Evolutionary conservation across 1,284 basidiomycete genomes (phyloP), one percentile per base, ranked within the genome.

Genomic region (Testicularia cyperi): DNA sequence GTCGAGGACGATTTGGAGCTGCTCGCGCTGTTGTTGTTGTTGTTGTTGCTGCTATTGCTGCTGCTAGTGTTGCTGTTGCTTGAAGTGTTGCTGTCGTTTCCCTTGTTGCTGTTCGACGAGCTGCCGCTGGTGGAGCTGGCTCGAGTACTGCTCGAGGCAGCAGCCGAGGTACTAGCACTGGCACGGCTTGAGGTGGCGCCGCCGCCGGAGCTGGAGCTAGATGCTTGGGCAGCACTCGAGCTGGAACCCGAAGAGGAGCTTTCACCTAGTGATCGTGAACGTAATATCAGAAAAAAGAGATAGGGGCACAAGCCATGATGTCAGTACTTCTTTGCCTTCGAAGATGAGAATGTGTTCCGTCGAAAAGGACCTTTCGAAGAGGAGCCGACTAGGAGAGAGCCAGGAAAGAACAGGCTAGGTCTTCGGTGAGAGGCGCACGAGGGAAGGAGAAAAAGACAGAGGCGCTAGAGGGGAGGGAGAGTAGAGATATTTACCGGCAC

Each of bases 401-500:
- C n/a, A n/a, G 12, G 2, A 16, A 23, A n/a, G 31, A 15, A 13
- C 19, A 25, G 16, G n/a, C 26, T 22, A 10, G 19, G 22, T 28
- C 18, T 27, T 3, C 24, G 34, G 21, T 23, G 20, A 6, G 37
- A 15, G 24, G 3, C 34, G 19, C 9, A 31, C 7, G 13, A 23
- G 22, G 29, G 25, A 35, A 22, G 13, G 24, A 15, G 19, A 23
- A 26, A 8, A 25, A 16, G 28, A 13, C 22, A 19, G 34, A 22
- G 9, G n/a, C 4, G 10, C 14, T 32, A 19, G 32, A 19, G 32
- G 20, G 24, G 26, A 25, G 21, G 21, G 33, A 20, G 31, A 42
- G 24, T n/a, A 38, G 39, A 32, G 48, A 60, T 60, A 60, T 40
- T 60, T 45, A 60, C 56, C 55, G 53, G 55, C 55, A 33, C 55